Base-by-base conservation (phyloP, 2,329 filamentous ascomycete species). In the Neocucurbitaria cava region DNA sequence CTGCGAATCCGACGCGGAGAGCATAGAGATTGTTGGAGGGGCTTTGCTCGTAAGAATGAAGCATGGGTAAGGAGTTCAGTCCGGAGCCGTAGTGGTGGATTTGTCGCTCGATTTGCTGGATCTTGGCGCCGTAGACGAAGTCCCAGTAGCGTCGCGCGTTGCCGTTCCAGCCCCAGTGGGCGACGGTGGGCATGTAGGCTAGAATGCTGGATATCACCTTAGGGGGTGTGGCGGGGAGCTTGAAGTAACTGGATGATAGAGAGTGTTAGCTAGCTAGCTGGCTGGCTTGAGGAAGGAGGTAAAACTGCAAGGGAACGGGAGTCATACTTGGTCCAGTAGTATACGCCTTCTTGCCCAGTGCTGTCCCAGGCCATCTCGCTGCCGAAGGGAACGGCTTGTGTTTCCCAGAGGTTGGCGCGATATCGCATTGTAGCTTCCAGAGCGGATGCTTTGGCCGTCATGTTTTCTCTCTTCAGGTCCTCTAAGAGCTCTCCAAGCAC, bases 321-420 rank as follows among this genome's bases (percentile, higher is more conserved):
- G 20, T 39, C 41, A 41, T 57, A 44, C 58, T 79, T 81, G 5
- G 79, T 75, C 84, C 84, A 87, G 54, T 84, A 84, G 54, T 85
- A 87, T 0, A 87, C 82, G 0, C 84, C 84, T 64, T 87, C 85
- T 57, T 87, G 84, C 0, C 83, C 84, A 0, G 85, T 87, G 0
- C 81, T 85, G 52, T 87, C 85, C 85, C 85, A 87, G 0, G 84
- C 81, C 82, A 85, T 84, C 65, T 87, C 85, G 46, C 82, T 85
- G 0, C 84, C 85, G 55, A 81, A 87, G 0, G 85, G 85, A 5
- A 83, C 80, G 7, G 77, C 76, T 46, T 82, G 71, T 0, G 71
- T 72, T n/a, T 81, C 68, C 85, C 85, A 87, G 1, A 72, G 62
- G 3, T 76, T 56, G 1, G 83, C 82, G 1, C 85, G 78, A 3